Conservation (phyloP, 805 yeast species). For the Ogataea neopini region DNA sequence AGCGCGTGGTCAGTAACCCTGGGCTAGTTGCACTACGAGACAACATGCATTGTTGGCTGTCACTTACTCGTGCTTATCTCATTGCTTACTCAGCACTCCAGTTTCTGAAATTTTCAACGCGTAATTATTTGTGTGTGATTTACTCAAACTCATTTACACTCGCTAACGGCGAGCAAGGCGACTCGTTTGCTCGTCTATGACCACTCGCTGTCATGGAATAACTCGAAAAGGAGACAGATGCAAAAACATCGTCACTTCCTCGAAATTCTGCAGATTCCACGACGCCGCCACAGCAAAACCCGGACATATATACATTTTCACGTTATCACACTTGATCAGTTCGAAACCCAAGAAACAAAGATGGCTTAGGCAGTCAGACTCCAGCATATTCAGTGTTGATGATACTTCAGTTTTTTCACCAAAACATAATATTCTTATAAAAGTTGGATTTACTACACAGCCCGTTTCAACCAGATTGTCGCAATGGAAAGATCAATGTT, state of each 20-base stretch:
- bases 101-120: background rate
- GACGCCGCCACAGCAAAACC: conserved; percentile 28
- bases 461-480: conserved; percentile 41
- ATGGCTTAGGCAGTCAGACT: conserved; percentile 41
- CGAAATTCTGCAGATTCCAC: conserved; percentile 37
- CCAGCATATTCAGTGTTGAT: conserved; percentile 24
- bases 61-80: conserved; percentile 4
- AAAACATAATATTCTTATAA: conserved; percentile 42
- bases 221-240: conserved; percentile 45
- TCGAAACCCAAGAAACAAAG: conserved; percentile 30
- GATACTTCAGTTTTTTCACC: conserved; percentile 40
- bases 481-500: conserved; percentile 57
- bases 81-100: background rate
- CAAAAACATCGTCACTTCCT: conserved; percentile 30
- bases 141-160: too few species aligned
- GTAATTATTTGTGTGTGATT: background rate
- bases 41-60: too few species aligned
- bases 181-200: too few species aligned
- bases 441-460: conserved; percentile 56
- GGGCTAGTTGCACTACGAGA: too few species aligned
- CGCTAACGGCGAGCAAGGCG: too few species aligned
- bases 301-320: conserved; percentile 54
- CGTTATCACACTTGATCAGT: conserved; percentile 41
- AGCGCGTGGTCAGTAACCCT: too few species aligned
- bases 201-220: conserved; percentile 45